Base-by-base conservation (phyloP, 129 eudicot species). In the Tagetes patula region DNA sequence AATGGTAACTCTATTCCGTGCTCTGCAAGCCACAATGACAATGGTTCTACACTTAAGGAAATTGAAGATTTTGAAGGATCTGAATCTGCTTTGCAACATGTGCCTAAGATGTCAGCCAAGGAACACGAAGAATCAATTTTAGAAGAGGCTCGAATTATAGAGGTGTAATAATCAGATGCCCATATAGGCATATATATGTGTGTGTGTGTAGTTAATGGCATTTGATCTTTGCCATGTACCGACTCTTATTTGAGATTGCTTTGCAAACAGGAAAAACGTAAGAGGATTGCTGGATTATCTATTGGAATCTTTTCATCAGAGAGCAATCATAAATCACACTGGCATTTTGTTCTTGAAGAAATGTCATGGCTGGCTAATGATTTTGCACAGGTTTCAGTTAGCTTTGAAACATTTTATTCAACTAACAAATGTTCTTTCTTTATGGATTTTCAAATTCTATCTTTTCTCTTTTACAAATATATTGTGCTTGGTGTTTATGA, bases 331-430 rank as follows among this genome's bases (percentile, higher is more conserved):
- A 86, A 77, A 83, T 84, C 96, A 77, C 96, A 95, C 20, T 88
- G 99, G 99, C 85, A 83, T 79, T 88, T 84, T 85, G 97, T 95
- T 14, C 88, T 95, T 41, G 97, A 90, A 72, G 99, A 95, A 75
- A 95, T 95, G 96, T 75, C 88, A 56, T 95, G 99, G 99, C 42
- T 95, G 74, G 99, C 99, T 53, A 95, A 95, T 85, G 99, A 95
- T 82, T 95, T 95, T 82, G 89, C 97, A 7, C 99, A 95, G 97
- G 99, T n/a, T 94, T 79, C 72, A 27, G 66, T 70, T 33, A 30
- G 20, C 49, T 12, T 60, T 47, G 8, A 30, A 48, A 38, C 60
- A 37, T n/a, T 60, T 60, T 37, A 37, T 49, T 45, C 48, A 60
- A 27, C 50, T 45, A 27, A 47, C 37, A n/a, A 46, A n/a, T 14